Conservation (phyloP, 2,329 filamentous ascomycete species). For the Talaromyces rugulosus region DNA sequence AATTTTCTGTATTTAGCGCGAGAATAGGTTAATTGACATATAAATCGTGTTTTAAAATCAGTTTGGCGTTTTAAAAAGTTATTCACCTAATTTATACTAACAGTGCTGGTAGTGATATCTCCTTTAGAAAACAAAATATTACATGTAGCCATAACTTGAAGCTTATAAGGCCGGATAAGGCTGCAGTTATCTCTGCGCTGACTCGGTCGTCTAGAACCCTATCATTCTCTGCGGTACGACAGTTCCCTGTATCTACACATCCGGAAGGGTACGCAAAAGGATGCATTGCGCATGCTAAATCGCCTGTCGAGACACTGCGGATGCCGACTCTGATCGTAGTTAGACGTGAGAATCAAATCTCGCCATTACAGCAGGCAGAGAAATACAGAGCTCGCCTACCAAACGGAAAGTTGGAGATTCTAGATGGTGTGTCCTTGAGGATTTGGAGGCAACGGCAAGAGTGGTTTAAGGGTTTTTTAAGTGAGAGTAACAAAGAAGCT, state of each 20-base stretch:
- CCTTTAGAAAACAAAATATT: constrained; percentile 3
- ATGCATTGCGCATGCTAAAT: constrained; percentile 1
- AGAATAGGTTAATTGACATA: neutral
- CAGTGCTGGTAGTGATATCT: neutral
- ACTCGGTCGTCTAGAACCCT: neutral
- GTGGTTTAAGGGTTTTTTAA: neutral
- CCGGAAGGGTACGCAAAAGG: constrained; percentile 1
- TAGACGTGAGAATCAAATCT: neutral
- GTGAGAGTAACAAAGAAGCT: too few species aligned
- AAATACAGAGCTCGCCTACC: neutral
- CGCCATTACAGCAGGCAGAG: neutral
- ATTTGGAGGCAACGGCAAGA: neutral
- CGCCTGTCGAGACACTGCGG: neutral
- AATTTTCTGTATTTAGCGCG: neutral
- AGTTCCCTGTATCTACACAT: neutral
- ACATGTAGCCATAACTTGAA: neutral
- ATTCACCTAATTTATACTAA: neutral
- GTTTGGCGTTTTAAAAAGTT: neutral
- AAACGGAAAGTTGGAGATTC: neutral
- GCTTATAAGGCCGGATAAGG: neutral
- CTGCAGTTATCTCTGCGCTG: neutral
- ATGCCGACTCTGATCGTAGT: neutral
- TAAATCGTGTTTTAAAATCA: neutral
- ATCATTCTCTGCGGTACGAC: neutral
- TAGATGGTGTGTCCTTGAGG: neutral